Percentiles rank a stretch among this genome's conserved stretches.
These are phyloP conservation scores for Solanum infundibuliforme DNA, from an alignment of 257 asterid species.

Conservation along the genomic window DNA sequence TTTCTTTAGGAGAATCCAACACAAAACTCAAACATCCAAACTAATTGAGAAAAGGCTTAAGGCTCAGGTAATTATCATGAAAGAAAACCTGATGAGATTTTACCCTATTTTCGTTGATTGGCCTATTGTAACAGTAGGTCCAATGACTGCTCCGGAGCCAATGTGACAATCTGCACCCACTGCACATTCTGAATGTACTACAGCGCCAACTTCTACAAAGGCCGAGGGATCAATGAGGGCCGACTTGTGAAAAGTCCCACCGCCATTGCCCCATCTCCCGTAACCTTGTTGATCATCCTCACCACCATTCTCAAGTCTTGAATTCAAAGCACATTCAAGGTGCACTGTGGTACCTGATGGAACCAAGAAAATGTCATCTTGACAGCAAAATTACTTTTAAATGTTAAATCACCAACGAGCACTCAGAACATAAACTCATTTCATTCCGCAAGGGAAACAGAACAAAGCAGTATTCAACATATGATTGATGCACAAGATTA, in stretches of 20 bases:
- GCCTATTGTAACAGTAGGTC: constrained; percentile 62
- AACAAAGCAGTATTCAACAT: background rate
- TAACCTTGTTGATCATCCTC: constrained; percentile 30
- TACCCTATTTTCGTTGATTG: constrained; percentile 85
- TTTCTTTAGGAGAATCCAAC: background rate
- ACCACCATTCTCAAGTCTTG: constrained; percentile 32
- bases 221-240: constrained; percentile 72
- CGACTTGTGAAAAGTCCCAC: constrained; percentile 64
- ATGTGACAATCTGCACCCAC: constrained; percentile 54
- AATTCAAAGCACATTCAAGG: constrained; percentile 7
- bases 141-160: constrained; percentile 72
- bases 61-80: background rate
- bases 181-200: constrained; percentile 55
- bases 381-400: background rate
- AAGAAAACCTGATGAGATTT: background rate
- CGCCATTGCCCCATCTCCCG: constrained; percentile 63
- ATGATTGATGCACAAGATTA: background rate
- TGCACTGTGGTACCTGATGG: background rate
- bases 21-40: background rate
- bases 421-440: background rate
- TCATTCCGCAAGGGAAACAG: background rate
- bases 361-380: background rate
- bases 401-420: background rate
- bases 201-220: constrained; percentile 52
- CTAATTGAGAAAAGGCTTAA: background rate